Evolutionary conservation across 345 rosid species (phyloP).

Genomic region (Ceriops decandra): DNA sequence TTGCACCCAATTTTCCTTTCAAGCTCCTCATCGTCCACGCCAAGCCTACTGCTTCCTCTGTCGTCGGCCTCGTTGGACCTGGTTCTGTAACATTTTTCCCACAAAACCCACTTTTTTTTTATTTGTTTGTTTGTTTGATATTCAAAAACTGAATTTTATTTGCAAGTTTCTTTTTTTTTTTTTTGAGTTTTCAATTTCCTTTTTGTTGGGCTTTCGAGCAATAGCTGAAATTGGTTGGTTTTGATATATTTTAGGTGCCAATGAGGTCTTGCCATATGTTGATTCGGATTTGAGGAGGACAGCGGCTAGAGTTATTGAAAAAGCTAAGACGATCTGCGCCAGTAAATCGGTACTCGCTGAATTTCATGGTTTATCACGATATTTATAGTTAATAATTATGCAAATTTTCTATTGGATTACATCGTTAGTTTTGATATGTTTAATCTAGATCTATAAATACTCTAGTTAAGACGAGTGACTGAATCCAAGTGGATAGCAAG

Average conservation of each 20-base stretch:
- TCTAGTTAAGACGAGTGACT: too few species aligned
- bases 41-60: constrained; percentile 65
- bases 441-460: too few species aligned
- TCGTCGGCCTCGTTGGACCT: constrained; percentile 73
- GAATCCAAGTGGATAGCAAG: too few species aligned
- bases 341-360: constrained; percentile 47
- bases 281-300: constrained; percentile 74
- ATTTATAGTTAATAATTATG: neutral
- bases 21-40: constrained; percentile 75
- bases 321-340: constrained; percentile 54
- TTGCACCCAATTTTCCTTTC: constrained; percentile 50
- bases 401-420: neutral
- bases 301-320: constrained; percentile 62
- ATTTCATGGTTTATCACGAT: neutral
- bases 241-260: constrained; percentile 44
- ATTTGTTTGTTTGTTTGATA: neutral
- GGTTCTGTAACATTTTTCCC: constrained; percentile 34
- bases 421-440: neutral
- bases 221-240: neutral
- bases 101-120: neutral
- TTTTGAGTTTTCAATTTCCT: neutral
- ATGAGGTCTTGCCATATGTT: constrained; percentile 61
- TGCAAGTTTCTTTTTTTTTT: neutral
- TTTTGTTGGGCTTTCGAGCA: neutral
- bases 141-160: neutral